phyloP scores from a whole-genome alignment of 257 asterid species.

The Primulina tabacum region DNA sequence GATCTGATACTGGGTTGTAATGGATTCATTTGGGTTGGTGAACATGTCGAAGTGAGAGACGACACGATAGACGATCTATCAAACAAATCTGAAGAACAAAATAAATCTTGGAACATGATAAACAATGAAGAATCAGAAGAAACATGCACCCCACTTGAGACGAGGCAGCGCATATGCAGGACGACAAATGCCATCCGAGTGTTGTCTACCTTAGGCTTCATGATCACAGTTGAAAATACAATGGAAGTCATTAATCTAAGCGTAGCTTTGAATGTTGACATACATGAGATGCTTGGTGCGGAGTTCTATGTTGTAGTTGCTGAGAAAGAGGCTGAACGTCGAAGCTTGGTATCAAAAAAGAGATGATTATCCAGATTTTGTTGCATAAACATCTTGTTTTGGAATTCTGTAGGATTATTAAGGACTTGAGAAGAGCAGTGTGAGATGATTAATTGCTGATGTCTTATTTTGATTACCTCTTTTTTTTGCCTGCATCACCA shows the following conservation, averaged over 20 bases:
- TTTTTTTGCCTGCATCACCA: too few species aligned
- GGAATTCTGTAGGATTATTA: too few species aligned
- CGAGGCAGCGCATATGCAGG: slow-evolving; percentile 70
- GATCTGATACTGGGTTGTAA: slow-evolving; percentile 89
- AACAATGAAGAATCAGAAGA: slow-evolving; percentile 40
- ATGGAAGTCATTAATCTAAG: slow-evolving; percentile 55
- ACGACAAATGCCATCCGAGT: slow-evolving; percentile 77
- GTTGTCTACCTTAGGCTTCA: slow-evolving; percentile 66
- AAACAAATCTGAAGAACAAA: slow-evolving; percentile 45
- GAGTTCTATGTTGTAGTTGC: slow-evolving; percentile 81
- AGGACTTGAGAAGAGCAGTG: too few species aligned
- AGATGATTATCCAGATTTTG: slow-evolving; percentile 30
- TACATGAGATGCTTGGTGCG: slow-evolving; percentile 85
- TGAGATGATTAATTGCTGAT: too few species aligned
- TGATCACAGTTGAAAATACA: slow-evolving; percentile 54
- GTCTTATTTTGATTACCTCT: too few species aligned
- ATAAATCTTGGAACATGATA: slow-evolving; percentile 25
- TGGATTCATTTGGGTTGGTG: slow-evolving; percentile 92
- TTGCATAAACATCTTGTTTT: too few species aligned
- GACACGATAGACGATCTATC: slow-evolving; percentile 56
- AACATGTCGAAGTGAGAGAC: slow-evolving; percentile 71
- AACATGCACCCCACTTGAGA: slow-evolving; percentile 48
- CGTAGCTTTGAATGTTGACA: slow-evolving; percentile 45
- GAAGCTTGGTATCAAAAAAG: slow-evolving; percentile 43
- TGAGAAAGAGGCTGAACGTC: slow-evolving; percentile 77